Evolutionary conservation across 106 monocot species (phyloP).

Genomic region (Narthecium ossifragum): DNA sequence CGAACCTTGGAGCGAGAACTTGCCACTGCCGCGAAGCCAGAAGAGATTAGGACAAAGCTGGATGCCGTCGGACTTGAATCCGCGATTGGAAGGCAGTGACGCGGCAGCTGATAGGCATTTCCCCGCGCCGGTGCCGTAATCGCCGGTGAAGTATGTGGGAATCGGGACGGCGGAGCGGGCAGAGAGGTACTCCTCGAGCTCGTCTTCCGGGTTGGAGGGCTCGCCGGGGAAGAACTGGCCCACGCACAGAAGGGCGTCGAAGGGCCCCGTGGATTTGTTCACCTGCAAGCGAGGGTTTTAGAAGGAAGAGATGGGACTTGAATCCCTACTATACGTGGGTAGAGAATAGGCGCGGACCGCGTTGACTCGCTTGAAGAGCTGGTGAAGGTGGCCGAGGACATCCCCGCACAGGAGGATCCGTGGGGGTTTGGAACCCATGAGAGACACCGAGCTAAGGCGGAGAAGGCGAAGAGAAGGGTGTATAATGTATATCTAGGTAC

Average conservation of each 20-base stretch:
- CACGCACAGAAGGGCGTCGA: slow-evolving; percentile 85
- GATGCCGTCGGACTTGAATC: slow-evolving; percentile 66
- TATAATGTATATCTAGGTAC: not conserved
- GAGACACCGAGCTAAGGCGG: too few relatives aligned
- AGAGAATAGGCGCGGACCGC: slow-evolving; percentile 25
- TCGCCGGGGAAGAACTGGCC: slow-evolving; percentile 93
- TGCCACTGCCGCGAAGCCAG: slow-evolving; percentile 88
- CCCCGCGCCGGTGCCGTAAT: slow-evolving; percentile 52
- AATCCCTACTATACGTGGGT: slow-evolving; percentile 51
- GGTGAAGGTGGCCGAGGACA: slow-evolving; percentile 60
- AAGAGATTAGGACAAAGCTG: slow-evolving; percentile 70
- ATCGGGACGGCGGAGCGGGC: slow-evolving; percentile 54
- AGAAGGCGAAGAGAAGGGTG: too few relatives aligned
- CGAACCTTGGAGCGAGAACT: slow-evolving; percentile 61
- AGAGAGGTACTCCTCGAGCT: slow-evolving; percentile 55
- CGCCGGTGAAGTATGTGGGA: slow-evolving; percentile 93
- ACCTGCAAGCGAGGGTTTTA: slow-evolving; percentile 31
- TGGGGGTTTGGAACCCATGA: too few relatives aligned
- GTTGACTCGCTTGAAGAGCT: slow-evolving; percentile 83
- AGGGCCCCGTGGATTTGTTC: slow-evolving; percentile 83
- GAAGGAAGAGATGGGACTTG: not conserved
- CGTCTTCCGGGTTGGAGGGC: slow-evolving; percentile 27
- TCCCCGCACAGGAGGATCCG: slow-evolving; percentile 90
- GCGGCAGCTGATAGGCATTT: slow-evolving; percentile 21
- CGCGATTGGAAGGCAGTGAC: slow-evolving; percentile 23